Base-by-base conservation (phyloP, 2,329 filamentous ascomycete genomes). In the Mycosphaerella arachidis region DNA sequence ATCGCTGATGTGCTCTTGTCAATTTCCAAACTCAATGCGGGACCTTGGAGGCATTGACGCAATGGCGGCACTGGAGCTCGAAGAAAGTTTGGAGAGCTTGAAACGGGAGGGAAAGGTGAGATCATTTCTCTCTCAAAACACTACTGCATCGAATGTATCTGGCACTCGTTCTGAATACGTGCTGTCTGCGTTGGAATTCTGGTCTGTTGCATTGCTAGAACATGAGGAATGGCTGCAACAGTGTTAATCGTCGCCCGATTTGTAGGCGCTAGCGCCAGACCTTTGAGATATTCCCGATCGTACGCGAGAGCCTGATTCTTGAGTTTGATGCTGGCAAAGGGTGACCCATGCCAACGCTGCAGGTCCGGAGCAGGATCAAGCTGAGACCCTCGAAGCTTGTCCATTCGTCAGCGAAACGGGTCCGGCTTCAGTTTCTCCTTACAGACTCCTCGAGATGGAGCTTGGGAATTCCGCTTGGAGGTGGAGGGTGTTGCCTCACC, bases 371-470 rank as follows among this genome's bases (percentile, higher is more conserved):
- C n/a, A 16, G 5, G 13, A 30, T 16, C 29, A 10, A 52, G 27
- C 3, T 8, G 29, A 33, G 50, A 18, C 13, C 6, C 35, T 16
- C 50, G 50, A n/a, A 3, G 30, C 50, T 52, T 30, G 29, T 29
- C 20, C 12, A 27, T 50, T 12, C 46, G 46, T 52, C 30, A 52
- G 50, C 16, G 24, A 35, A 52, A 52, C 7, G 50, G 27, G 50
- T 52, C 30, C 30, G 29, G 50, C 27, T 63, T 57, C 40, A 65
- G 33, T n/a, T 63, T 63, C 43, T 63, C 63, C 48, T 60, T 63
- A 7, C 60, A 27, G 37, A 58, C 50, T 27, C 63, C 20, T 63
- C 58, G 35, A 65, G 33, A 43, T 57, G 58, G 30, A 65, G 20
- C 27, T 60, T 58, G 31, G 63, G 63, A 9, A 55, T 58, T 6